Base-by-base conservation (phyloP, 2,329 filamentous ascomycete genomes). In the Colletotrichum paranaense region DNA sequence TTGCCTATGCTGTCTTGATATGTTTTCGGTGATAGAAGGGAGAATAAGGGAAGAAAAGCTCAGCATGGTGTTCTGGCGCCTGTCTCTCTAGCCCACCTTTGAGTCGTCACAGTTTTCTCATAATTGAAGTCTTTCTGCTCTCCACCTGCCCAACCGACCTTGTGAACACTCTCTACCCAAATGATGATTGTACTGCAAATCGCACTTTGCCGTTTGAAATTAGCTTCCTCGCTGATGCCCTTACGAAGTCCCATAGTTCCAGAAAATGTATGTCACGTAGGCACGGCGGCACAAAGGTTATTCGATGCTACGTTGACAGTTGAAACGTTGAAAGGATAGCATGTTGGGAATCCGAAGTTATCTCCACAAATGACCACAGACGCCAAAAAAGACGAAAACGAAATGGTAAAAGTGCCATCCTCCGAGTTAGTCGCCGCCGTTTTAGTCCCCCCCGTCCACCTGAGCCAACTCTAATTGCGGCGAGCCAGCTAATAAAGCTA, bases 261-360 rank as follows among this genome's bases (percentile, higher is more conserved):
- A 30, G 30, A 30, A 30, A 9, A 9, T 30, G 8, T 30, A 30
- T 2, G 30, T 30, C 30, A 30, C 30, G 30, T 30, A 30, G 30
- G 30, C 30, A 30, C 30, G 30, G 30, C 30, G 30, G 30, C 8
- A 30, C 30, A 30, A 9, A 9, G 30, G 30, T 9, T 9, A 30
- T 30, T 30, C 30, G 30, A 30, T 30, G 30, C 30, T 30, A 30
- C 30, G 30, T 30, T 30, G 30, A 9, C 30, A 32, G 30, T 56
- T n/a, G 16, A 12, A 56, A 30, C 22, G 26, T 32, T 24, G 8
- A 63, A 62, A 68, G 32, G 32, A 57, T 49, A 69, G 67, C 55
- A 60, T 63, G 19, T 65, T 73, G 71, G 71, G 71, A 67, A 67
- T 64, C 68, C 49, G 68, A 60, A 52, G 77, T 76, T 76, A 49